Percentiles rank a stretch among this genome's conserved stretches.
Evolutionary conservation across 345 rosid genomes (phyloP).

Genomic region (Corchorus capsularis): DNA sequence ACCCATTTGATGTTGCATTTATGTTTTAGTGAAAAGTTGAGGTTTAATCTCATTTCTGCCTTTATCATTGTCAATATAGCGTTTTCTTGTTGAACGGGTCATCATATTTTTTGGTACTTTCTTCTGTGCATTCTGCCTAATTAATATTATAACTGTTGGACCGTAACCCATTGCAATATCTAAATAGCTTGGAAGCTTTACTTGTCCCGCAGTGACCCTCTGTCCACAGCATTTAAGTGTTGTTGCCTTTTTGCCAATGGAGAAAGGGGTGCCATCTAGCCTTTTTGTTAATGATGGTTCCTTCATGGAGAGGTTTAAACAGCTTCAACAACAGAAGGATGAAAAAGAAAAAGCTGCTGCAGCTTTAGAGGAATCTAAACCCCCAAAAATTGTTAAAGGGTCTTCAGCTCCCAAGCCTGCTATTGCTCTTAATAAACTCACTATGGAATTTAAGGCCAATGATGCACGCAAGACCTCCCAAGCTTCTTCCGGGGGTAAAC

Average conservation of each 20-base stretch:
- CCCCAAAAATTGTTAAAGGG: conserved; percentile 55
- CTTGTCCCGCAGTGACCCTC: conserved; percentile 55
- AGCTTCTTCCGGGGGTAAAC: conserved; percentile 66
- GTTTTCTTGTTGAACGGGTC: background rate
- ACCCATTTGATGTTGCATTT: background rate
- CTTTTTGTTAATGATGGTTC: conserved; percentile 97
- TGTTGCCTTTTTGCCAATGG: conserved; percentile 58
- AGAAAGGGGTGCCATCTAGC: conserved; percentile 66
- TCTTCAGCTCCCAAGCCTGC: conserved; percentile 47
- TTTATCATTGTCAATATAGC: background rate
- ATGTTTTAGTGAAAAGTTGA: background rate
- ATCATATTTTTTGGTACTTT: background rate
- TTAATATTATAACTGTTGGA: background rate
- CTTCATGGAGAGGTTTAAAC: conserved; percentile 98
- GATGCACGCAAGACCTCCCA: conserved; percentile 43
- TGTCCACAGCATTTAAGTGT: conserved; percentile 28
- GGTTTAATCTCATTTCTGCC: background rate
- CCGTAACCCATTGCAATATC: conserved; percentile 16
- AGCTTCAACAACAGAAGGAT: conserved; percentile 79
- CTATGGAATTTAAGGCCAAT: conserved; percentile 50
- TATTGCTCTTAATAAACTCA: conserved; percentile 36
- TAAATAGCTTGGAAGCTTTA: conserved; percentile 58
- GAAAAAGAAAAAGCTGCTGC: conserved; percentile 35
- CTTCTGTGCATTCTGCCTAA: background rate
- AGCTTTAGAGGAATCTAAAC: conserved; percentile 62